phyloP scores from a whole-genome alignment of 495 filamentous ascomycete species.

The Aspergillus affinis region DNA sequence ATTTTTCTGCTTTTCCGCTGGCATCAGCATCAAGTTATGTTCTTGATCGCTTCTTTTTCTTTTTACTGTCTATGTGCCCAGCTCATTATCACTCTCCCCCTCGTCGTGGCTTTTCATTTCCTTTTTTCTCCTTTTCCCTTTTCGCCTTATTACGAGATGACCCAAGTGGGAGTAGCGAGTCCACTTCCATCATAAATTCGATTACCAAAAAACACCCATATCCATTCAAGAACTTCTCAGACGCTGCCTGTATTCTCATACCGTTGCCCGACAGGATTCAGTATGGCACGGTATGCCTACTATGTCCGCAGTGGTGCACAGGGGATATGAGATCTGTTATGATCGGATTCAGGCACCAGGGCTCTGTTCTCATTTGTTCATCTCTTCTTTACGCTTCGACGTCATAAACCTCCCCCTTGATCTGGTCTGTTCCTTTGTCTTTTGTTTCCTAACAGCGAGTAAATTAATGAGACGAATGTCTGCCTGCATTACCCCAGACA shows the following conservation, averaged over 20 bases:
- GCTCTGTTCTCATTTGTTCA: background rate
- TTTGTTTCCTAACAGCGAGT: background rate
- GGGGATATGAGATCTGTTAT: background rate
- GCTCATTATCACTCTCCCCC: constrained; percentile 3
- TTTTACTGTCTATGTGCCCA: constrained; percentile 2
- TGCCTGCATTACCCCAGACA: background rate
- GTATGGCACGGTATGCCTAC: background rate
- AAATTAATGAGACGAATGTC: background rate
- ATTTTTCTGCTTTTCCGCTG: constrained; percentile 11
- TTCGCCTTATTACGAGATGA: constrained; percentile 9
- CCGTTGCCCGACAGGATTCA: background rate
- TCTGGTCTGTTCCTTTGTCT: background rate
- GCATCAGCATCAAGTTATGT: constrained; percentile 23
- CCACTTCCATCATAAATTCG: constrained; percentile 2
- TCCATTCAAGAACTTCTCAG: background rate
- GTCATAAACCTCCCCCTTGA: background rate
- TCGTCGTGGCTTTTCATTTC: constrained; percentile 1
- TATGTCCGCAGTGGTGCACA: background rate
- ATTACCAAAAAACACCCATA: constrained; percentile 1
- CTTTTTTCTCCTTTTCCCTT: constrained; percentile 5
- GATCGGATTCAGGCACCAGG: background rate
- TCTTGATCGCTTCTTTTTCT: constrained; percentile 21
- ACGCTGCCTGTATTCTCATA: background rate
- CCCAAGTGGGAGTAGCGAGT: constrained; percentile 12
- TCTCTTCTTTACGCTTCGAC: background rate